Evolutionary conservation across 78 protist species (phyloP).

Genomic region (Carpediemonas membranifera): DNA sequence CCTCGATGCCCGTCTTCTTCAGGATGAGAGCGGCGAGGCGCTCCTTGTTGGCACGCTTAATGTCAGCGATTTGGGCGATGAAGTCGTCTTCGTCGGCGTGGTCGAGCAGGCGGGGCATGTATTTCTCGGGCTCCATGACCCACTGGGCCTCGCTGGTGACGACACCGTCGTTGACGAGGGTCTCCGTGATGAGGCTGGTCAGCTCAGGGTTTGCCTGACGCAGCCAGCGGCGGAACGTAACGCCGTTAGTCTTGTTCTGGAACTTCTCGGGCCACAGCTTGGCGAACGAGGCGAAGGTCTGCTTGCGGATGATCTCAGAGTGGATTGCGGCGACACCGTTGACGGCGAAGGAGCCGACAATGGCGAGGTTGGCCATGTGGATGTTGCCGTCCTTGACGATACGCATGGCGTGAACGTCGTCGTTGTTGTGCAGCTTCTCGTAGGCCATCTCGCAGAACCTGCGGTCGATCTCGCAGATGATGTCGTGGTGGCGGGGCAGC

Average conservation of each 20-base stretch:
- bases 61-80: slow-evolving; percentile 20
- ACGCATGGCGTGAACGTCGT: slow-evolving; percentile 51
- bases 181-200: slow-evolving; percentile 33
- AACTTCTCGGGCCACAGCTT: slow-evolving; percentile 67
- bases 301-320: slow-evolving; percentile 62
- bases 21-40: slow-evolving; percentile 56
- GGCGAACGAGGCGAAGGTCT: slow-evolving; percentile 40
- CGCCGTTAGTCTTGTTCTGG: slow-evolving; percentile 87
- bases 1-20: slow-evolving; percentile 48
- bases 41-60: slow-evolving; percentile 57
- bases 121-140: slow-evolving; percentile 49
- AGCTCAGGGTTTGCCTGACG: slow-evolving; percentile 66
- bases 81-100: slow-evolving; percentile 52
- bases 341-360: slow-evolving; percentile 71
- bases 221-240: slow-evolving; percentile 90
- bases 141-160: too few species aligned
- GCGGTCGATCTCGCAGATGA: slow-evolving; percentile 78
- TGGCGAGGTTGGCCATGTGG: slow-evolving; percentile 82
- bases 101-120: slow-evolving; percentile 46
- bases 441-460: slow-evolving; percentile 47
- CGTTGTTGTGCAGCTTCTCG: slow-evolving; percentile 45
- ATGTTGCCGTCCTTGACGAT: slow-evolving; percentile 68
- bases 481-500: slow-evolving; percentile 65
- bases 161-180: slow-evolving; percentile 54
- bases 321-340: slow-evolving; percentile 92